phyloP scores from a whole-genome alignment of 148 eudicot species.

The Selenicereus undatus region DNA sequence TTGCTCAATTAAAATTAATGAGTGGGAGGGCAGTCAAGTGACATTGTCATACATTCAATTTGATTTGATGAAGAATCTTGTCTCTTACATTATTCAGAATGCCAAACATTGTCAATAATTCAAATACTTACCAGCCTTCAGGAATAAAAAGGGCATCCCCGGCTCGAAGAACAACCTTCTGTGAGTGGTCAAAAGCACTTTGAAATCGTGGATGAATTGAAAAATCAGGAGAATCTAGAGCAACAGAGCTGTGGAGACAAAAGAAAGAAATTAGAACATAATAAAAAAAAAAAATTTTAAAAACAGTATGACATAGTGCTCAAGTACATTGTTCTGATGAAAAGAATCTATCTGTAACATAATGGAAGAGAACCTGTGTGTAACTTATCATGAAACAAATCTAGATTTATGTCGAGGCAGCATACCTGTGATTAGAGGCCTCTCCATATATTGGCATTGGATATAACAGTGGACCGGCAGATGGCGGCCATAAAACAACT shows the following conservation, averaged over 20 bases:
- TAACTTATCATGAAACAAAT: background rate
- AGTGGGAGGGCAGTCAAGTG: background rate
- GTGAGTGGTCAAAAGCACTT: slow-evolving; percentile 46
- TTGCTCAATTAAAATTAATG: background rate
- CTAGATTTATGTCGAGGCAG: background rate
- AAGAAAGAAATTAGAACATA: slow-evolving; percentile 11
- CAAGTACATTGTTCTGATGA: background rate
- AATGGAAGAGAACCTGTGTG: background rate
- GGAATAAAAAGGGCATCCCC: slow-evolving; percentile 95
- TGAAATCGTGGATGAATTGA: slow-evolving; percentile 65
- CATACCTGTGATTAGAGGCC: slow-evolving; percentile 92
- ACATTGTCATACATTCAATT: background rate
- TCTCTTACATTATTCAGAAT: background rate
- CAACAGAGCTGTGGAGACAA: slow-evolving; percentile 51
- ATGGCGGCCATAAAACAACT: slow-evolving; percentile 95
- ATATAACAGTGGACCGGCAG: slow-evolving; percentile 67
- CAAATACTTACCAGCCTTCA: slow-evolving; percentile 75
- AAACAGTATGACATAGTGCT: slow-evolving; percentile 5
- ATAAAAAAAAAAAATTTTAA: too few relatives aligned
- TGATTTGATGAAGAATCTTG: background rate
- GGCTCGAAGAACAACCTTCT: slow-evolving; percentile 66
- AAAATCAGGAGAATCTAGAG: slow-evolving; percentile 62
- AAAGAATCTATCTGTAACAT: background rate
- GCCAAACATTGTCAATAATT: too few relatives aligned
- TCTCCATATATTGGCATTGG: slow-evolving; percentile 91